Evolutionary conservation across 352 stramenopile species (phyloP).

Genomic region (Globisporangium uncinulatum): DNA sequence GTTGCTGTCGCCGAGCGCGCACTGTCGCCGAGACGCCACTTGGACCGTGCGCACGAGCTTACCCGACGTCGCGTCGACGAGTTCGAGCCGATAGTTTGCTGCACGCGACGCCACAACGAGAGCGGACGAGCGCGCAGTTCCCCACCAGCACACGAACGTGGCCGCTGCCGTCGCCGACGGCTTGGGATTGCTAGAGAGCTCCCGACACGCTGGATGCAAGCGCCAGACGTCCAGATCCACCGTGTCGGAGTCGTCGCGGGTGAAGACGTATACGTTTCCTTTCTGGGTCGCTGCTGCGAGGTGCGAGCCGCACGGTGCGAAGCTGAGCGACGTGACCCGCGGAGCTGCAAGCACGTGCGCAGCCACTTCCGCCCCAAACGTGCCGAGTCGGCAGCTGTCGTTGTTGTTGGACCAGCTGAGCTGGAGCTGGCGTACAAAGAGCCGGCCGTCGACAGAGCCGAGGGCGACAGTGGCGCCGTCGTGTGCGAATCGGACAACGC

Average conservation of each 20-base stretch:
- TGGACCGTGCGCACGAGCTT: constrained; percentile 39
- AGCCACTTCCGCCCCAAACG: constrained; percentile 23
- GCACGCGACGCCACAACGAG: constrained; percentile 39
- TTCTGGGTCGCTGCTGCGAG: constrained; percentile 50
- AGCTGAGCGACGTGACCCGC: constrained; percentile 49
- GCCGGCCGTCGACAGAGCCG: constrained; percentile 43
- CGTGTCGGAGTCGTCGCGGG: background rate
- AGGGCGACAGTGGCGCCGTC: constrained; percentile 27
- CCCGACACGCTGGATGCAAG: constrained; percentile 15
- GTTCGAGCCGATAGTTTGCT: constrained; percentile 28
- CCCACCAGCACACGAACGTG: constrained; percentile 54
- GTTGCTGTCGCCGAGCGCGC: background rate
- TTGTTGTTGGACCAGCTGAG: background rate
- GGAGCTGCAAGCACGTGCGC: constrained; percentile 38
- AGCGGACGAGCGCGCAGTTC: constrained; percentile 7
- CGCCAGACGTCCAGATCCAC: constrained; percentile 18
- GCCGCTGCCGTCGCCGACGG: constrained; percentile 12
- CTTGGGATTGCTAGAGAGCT: constrained; percentile 44
- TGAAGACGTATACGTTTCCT: constrained; percentile 58
- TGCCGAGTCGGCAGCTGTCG: background rate
- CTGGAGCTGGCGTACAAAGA: constrained; percentile 32
- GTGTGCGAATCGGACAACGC: constrained; percentile 31
- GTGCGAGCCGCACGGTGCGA: constrained; percentile 22
- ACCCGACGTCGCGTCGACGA: constrained; percentile 39
- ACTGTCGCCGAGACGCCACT: constrained; percentile 8